Evolutionary conservation across 2,329 filamentous ascomycete species (phyloP).

Genomic region (Aureobasidium melanogenum): DNA sequence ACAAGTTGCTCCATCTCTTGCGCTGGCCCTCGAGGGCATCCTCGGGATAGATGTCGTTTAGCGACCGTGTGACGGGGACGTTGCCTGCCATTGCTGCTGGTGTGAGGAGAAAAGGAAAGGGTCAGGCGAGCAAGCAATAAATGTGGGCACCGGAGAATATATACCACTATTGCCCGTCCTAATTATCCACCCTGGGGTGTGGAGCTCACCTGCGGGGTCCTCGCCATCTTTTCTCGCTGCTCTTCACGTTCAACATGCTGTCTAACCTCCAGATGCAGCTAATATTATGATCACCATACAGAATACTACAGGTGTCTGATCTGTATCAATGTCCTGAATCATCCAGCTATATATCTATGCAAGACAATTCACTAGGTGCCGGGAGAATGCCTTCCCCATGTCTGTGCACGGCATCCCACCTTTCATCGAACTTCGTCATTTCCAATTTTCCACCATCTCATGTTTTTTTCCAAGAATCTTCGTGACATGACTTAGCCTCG

Average conservation of each 20-base stretch:
- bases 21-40: constrained; percentile 60
- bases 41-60: constrained; percentile 75
- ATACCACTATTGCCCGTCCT: not conserved
- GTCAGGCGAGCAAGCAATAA: not conserved
- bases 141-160: not conserved
- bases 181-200: constrained; percentile 8
- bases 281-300: not conserved
- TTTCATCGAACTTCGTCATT: not conserved
- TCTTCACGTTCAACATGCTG: constrained; percentile 22
- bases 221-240: constrained; percentile 57
- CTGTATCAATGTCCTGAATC: not conserved
- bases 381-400: not conserved
- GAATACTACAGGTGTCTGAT: not conserved
- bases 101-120: not conserved
- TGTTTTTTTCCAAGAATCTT: no score
- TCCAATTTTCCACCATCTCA: no score
- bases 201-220: constrained; percentile 1
- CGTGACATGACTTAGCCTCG: no score
- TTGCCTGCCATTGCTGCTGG: constrained; percentile 20
- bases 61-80: constrained; percentile 66
- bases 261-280: not conserved
- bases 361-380: not conserved
- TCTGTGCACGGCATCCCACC: not conserved
- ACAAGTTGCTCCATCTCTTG: constrained; percentile 65
- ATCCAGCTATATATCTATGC: not conserved